phyloP scores from a whole-genome alignment of 2,329 filamentous ascomycete species.

The Fusarium sp. region DNA sequence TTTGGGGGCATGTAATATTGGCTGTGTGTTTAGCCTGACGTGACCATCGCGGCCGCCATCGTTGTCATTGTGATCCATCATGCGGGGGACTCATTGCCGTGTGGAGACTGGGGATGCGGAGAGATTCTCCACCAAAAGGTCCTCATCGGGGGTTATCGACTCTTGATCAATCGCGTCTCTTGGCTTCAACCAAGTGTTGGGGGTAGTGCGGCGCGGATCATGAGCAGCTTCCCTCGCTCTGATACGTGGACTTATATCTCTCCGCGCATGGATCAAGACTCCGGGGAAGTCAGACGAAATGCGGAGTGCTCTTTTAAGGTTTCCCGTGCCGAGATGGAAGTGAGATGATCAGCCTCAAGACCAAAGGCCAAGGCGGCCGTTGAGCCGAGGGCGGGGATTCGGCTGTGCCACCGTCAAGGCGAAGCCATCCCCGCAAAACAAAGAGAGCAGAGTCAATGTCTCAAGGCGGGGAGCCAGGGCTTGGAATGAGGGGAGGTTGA shows the following conservation, averaged over 20 bases:
- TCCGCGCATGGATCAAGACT: slow-evolving; percentile 27
- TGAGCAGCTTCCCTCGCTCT: slow-evolving; percentile 5
- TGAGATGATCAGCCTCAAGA: slow-evolving; percentile 33
- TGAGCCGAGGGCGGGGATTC: slow-evolving; percentile 22
- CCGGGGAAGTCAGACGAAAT: slow-evolving; percentile 15
- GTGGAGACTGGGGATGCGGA: slow-evolving; percentile 38
- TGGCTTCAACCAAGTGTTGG: slow-evolving; percentile 6
- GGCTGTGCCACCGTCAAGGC: slow-evolving; percentile 27
- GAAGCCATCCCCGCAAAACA: slow-evolving; percentile 27
- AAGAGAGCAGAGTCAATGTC: slow-evolving; percentile 6
- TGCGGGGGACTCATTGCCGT: slow-evolving; percentile 37
- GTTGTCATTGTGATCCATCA: slow-evolving; percentile 18
- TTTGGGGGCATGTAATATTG: slow-evolving; percentile 31
- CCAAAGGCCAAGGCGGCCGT: slow-evolving; percentile 27
- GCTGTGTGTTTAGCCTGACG: slow-evolving; percentile 2
- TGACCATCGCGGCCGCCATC: slow-evolving; percentile 10
- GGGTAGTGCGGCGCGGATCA: slow-evolving; percentile 3
- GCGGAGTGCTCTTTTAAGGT: slow-evolving; percentile 28
- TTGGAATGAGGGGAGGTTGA: slow-evolving; percentile 30
- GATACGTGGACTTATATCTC: slow-evolving; percentile 36
- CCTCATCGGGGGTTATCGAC: slow-evolving; percentile 11
- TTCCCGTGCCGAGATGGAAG: slow-evolving; percentile 20
- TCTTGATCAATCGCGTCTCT: slow-evolving; percentile 13
- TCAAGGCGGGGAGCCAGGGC: slow-evolving; percentile 19
- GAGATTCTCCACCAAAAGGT: slow-evolving; percentile 35